Base-by-base conservation (phyloP, 2,329 filamentous ascomycete genomes). In the Penicillium sp. region DNA sequence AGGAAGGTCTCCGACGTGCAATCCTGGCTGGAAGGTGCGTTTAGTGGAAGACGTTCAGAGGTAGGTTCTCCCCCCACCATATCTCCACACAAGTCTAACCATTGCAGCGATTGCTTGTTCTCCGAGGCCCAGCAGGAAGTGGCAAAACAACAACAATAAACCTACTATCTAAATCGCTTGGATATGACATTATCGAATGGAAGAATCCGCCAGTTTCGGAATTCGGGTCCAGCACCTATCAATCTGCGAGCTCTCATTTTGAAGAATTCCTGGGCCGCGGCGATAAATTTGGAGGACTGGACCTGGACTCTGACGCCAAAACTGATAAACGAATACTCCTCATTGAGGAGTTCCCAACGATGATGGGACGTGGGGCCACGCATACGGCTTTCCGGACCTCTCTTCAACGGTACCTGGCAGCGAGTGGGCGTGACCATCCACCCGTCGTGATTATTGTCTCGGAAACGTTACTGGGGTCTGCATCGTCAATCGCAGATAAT, bases 361-460 rank as follows among this genome's bases (percentile, higher is more conserved):
- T 88, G 0, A 86, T 91, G 62, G 84, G 83, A 49, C 81, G 83
- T 31, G 85, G 83, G 0, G 80, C 80, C 9, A 81, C 82, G 16
- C 71, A 93, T 49, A 80, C 81, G 16, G 84, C 87, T 0, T 93
- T 99, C 72, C 86, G 92, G 63, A 84, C 84, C 55, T 84, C 89
- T 9, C 79, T 99, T 29, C 74, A 91, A 52, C 85, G 88, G 52
- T 96, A 89, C 71, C 80, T 97, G 8, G 52, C 47, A 47, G 53
- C 57, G 64, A 31, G 63, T 64, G 54, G 44, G 24, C 52, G 82
- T 3, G 73, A 79, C 9, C 77, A 86, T 24, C 86, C 84, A 1
- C 94, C 94, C 0, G 81, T 97, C 34, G 84, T 99, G 31, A 87
- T 99, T 77, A 83, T 99, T 54, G 86, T 99, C 47, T 97, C 94